A percentile compares a stretch with the other conserved stretches of the same genome.
Evolutionary conservation across 2,329 filamentous ascomycete genomes (phyloP).

Genomic region (Pseudogymnoascus sp.): DNA sequence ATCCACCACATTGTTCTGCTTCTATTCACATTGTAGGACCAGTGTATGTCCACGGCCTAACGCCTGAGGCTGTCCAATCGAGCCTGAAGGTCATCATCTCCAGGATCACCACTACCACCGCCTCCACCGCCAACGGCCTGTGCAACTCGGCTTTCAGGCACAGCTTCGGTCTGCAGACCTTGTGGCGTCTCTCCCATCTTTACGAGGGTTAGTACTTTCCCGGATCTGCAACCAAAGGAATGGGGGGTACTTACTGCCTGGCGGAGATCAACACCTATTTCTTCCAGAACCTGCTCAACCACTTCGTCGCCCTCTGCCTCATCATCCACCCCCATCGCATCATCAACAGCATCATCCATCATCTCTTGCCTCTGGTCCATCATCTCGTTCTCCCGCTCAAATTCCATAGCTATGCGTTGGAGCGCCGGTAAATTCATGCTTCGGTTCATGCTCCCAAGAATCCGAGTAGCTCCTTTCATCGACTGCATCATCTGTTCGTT

Average conservation of each 20-base stretch:
- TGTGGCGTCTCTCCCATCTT: constrained; percentile 89
- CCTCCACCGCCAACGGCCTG: constrained; percentile 69
- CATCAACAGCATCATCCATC: constrained; percentile 99
- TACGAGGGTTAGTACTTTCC: constrained; percentile 9
- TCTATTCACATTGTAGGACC: neutral
- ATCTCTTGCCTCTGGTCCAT: constrained; percentile 99
- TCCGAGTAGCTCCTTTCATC: constrained; percentile 94
- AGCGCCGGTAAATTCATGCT: constrained; percentile 95
- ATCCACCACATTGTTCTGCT: neutral
- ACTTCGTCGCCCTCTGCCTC: constrained; percentile 97
- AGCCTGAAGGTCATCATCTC: constrained; percentile 87
- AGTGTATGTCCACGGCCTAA: neutral
- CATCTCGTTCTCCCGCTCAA: constrained; percentile 96
- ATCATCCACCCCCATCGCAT: constrained; percentile 81
- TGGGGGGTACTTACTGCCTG: constrained; percentile 60
- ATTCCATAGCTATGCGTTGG: constrained; percentile 97
- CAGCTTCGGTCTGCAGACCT: constrained; percentile 65
- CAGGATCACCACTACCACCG: constrained; percentile 45
- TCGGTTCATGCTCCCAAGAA: constrained; percentile 93
- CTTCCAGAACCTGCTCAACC: constrained; percentile 90
- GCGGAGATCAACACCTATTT: constrained; percentile 90
- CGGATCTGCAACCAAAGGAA: neutral
- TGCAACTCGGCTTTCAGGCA: constrained; percentile 70
- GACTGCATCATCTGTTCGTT: constrained; percentile 99
- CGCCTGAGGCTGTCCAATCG: constrained; percentile 70